Conservation (phyloP, 108 stramenopile species). For the Nitzschia palea region DNA sequence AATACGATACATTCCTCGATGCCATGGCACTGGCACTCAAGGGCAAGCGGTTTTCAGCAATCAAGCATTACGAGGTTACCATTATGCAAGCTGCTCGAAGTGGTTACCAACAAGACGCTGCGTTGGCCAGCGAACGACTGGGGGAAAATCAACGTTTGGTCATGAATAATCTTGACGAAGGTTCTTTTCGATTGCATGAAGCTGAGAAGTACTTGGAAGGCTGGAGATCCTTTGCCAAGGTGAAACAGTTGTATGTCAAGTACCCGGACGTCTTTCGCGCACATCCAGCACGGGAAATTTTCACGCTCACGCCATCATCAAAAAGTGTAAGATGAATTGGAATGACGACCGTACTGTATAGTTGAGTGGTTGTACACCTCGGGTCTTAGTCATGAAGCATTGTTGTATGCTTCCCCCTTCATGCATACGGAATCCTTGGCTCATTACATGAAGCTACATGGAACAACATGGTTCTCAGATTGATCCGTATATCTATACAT, state of each 20-base stretch:
- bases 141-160: background rate
- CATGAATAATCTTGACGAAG: background rate
- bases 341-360: no score
- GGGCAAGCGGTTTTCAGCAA: background rate
- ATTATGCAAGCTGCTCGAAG: background rate
- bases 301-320: no score
- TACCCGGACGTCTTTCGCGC: no score
- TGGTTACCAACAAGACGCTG: constrained; percentile 6
- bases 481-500: no score
- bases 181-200: constrained; percentile 1
- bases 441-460: no score
- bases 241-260: background rate
- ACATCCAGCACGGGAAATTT: no score
- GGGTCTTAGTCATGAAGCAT: no score
- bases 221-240: constrained; percentile 16
- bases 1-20: background rate
- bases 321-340: no score
- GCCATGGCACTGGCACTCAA: background rate
- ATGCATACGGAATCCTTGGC: no score
- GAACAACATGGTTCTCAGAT: no score
- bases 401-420: no score
- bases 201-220: background rate
- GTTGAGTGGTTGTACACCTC: no score
- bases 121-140: constrained; percentile 1
- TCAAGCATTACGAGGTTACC: background rate